These are phyloP conservation scores for Alternaria hordeiaustralica DNA, from an alignment of 2,329 filamentous ascomycete genomes.

Conservation along the genomic window DNA sequence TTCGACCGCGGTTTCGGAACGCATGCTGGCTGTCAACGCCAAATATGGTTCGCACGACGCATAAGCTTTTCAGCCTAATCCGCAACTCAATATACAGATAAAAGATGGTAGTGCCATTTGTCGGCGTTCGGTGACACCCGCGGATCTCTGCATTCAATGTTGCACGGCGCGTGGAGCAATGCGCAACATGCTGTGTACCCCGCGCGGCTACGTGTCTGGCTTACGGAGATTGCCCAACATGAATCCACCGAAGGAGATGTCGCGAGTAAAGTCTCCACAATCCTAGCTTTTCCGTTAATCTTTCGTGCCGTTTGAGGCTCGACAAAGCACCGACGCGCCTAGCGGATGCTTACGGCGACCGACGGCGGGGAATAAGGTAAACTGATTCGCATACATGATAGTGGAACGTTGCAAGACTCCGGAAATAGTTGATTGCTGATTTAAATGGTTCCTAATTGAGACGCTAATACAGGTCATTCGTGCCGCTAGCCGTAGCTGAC, in stretches of 20 bases:
- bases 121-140: conserved; percentile 1
- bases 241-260: not conserved
- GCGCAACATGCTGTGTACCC: not conserved
- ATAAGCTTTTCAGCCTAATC: not conserved
- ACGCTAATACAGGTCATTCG: conserved; percentile 2
- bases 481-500: conserved; percentile 12
- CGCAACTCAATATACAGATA: not conserved
- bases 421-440: conserved; percentile 1
- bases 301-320: not conserved
- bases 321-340: not conserved
- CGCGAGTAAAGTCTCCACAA: not conserved
- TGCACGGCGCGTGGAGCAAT: conserved; percentile 17
- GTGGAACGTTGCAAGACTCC: conserved; percentile 6
- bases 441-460: not conserved
- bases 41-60: not conserved
- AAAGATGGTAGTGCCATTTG: not conserved
- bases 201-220: not conserved
- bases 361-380: not conserved
- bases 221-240: not conserved
- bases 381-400: not conserved
- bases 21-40: not conserved
- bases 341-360: not conserved
- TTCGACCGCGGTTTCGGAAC: not conserved
- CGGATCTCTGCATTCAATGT: conserved; percentile 1
- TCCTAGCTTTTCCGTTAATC: not conserved